Percentiles rank a stretch among this genome's conserved stretches.
phyloP scores from a whole-genome alignment of 169 alveolate genomes.

The Plasmodium adleri region DNA sequence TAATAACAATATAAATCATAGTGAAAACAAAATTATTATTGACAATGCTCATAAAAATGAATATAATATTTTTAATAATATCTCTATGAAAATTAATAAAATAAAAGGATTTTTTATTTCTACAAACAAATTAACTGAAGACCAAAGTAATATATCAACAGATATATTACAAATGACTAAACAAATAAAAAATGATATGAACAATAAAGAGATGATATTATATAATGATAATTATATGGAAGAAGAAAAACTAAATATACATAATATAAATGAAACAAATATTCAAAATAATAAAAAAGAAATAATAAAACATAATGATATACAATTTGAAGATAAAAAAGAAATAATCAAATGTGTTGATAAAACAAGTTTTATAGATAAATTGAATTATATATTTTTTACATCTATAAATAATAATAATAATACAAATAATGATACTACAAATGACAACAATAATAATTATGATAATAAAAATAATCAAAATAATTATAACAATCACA shows the following conservation, averaged over 20 bases:
- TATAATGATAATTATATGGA: background rate
- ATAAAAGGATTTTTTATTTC: conserved; percentile 18
- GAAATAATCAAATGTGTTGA: background rate
- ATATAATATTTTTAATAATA: conserved; percentile 23
- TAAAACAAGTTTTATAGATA: conserved; percentile 18
- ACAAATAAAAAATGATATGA: background rate
- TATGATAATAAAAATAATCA: too few species aligned
- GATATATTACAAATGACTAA: background rate
- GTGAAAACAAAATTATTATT: too few species aligned
- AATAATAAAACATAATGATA: background rate
- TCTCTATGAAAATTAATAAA: conserved; percentile 15
- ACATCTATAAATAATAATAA: conserved; percentile 2
- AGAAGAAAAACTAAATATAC: background rate
- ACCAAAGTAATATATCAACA: background rate
- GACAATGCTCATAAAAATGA: background rate
- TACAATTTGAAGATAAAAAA: background rate
- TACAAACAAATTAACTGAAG: background rate
- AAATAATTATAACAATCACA: too few species aligned
- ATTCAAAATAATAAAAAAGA: background rate
- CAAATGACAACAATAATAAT: too few species aligned
- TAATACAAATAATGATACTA: background rate
- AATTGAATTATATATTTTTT: conserved; percentile 15
- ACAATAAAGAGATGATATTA: background rate
- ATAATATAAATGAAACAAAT: background rate
- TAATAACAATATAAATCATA: too few species aligned